A percentile compares a stretch with the other conserved stretches of the same genome.
These are phyloP conservation scores for Penicillium sp. DNA, from an alignment of 2,329 filamentous ascomycete genomes.

Conservation along the genomic window DNA sequence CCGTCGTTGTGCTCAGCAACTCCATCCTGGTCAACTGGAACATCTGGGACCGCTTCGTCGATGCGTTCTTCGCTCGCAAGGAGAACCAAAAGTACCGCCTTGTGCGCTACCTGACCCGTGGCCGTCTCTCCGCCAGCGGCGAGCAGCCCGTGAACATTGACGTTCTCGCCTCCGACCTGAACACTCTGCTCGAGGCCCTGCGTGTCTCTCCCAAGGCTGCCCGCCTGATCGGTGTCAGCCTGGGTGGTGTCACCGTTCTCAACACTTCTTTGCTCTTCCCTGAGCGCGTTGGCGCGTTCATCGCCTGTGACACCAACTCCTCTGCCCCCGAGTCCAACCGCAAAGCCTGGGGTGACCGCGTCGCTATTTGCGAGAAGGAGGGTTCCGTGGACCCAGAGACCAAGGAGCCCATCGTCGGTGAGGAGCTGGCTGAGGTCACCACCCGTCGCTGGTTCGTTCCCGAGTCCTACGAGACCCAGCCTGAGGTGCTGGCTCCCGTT, in stretches of 20 bases:
- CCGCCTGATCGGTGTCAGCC: slow-evolving; percentile 71
- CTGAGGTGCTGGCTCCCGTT: slow-evolving; percentile 56
- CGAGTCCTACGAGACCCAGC: slow-evolving; percentile 58
- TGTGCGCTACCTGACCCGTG: slow-evolving; percentile 75
- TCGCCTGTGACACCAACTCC: slow-evolving; percentile 78
- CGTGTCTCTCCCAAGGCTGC: slow-evolving; percentile 64
- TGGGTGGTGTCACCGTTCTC: slow-evolving; percentile 76
- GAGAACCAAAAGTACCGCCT: slow-evolving; percentile 65
- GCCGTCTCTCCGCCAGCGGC: slow-evolving; percentile 52
- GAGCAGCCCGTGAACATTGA: slow-evolving; percentile 58
- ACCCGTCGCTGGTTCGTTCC: slow-evolving; percentile 73
- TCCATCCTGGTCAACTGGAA: slow-evolving; percentile 73
- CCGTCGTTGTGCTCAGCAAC: slow-evolving; percentile 74
- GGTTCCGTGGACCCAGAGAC: slow-evolving; percentile 32
- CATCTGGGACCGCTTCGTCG: slow-evolving; percentile 78
- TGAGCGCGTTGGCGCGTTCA: slow-evolving; percentile 57
- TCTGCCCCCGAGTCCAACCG: slow-evolving; percentile 71
- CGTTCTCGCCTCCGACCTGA: slow-evolving; percentile 67
- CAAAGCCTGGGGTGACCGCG: slow-evolving; percentile 75
- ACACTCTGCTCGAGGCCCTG: slow-evolving; percentile 65
- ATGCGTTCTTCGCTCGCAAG: slow-evolving; percentile 54
- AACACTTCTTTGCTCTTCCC: slow-evolving; percentile 70
- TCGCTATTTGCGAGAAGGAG: slow-evolving; percentile 64
- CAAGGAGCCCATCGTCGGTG: slow-evolving; percentile 59
- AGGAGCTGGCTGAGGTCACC: slow-evolving; percentile 66